Evolutionary conservation across 495 filamentous ascomycete genomes (phyloP).

Genomic region (Penicillium alfredii): DNA sequence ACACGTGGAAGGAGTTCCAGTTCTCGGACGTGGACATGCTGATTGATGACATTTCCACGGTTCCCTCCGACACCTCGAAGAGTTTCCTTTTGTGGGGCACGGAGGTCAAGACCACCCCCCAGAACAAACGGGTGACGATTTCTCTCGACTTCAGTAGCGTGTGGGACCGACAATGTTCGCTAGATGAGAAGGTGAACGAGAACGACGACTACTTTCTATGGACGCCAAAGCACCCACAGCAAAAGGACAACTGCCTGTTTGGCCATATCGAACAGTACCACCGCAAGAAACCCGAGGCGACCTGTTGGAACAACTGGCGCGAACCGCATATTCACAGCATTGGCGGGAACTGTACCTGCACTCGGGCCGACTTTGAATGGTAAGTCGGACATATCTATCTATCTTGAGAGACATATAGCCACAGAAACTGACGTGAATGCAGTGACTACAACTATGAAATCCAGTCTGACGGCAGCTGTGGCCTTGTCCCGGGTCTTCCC

Average conservation of each 20-base stretch:
- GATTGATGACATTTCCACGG: conserved; percentile 73
- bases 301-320: conserved; percentile 79
- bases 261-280: conserved; percentile 86
- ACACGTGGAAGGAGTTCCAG: conserved; percentile 63
- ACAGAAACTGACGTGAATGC: conserved; percentile 15
- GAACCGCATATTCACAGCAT: conserved; percentile 58
- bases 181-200: conserved; percentile 57
- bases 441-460: conserved; percentile 94
- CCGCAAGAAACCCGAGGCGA: conserved; percentile 66
- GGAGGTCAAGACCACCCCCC: conserved; percentile 34
- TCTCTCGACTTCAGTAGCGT: conserved; percentile 86
- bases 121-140: conserved; percentile 54
- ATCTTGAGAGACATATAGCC: not conserved
- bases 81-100: conserved; percentile 87
- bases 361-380: conserved; percentile 88
- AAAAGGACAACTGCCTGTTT: conserved; percentile 77
- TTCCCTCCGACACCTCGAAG: conserved; percentile 80
- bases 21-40: conserved; percentile 66
- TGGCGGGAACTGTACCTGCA: conserved; percentile 72
- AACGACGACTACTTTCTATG: conserved; percentile 79
- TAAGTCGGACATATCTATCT: conserved; percentile 36
- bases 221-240: conserved; percentile 71
- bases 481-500: conserved; percentile 61
- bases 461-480: conserved; percentile 66
- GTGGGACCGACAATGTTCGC: conserved; percentile 58